Evolutionary conservation across 192 early-diverging fungal species (phyloP).

Genomic region (Cetraspora pellucida): DNA sequence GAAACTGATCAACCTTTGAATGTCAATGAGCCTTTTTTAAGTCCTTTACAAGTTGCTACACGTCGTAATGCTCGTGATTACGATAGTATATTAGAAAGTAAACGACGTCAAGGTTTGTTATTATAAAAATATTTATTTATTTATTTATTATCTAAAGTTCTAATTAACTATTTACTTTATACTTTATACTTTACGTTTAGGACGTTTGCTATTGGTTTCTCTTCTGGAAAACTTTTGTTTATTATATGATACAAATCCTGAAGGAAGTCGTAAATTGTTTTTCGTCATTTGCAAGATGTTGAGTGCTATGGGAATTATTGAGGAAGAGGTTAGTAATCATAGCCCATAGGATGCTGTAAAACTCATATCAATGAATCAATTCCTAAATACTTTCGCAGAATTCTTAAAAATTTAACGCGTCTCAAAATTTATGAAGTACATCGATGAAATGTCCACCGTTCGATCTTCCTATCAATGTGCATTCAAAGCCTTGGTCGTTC

Average conservation of each 20-base stretch:
- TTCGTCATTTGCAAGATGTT: conserved; percentile 88
- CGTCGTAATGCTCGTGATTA: conserved; percentile 25
- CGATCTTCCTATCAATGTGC: conserved; percentile 84
- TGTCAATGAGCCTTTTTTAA: neutral
- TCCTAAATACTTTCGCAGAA: neutral
- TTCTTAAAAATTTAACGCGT: neutral
- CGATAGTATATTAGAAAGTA: conserved; percentile 41
- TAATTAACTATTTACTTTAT: neutral
- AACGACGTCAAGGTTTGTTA: conserved; percentile 39
- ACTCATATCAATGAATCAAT: neutral
- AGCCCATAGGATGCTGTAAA: neutral
- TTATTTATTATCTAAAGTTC: neutral
- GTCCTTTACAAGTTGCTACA: neutral
- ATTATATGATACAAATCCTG: conserved; percentile 83
- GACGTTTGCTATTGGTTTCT: conserved; percentile 81
- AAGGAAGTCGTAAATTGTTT: conserved; percentile 84
- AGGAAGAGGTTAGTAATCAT: conserved; percentile 53
- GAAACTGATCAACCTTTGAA: neutral
- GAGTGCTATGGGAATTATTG: conserved; percentile 80
- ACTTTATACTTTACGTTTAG: conserved; percentile 27
- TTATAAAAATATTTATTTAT: neutral
- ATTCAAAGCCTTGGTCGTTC: conserved; percentile 80
- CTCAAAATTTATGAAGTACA: conserved; percentile 35
- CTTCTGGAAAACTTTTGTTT: conserved; percentile 90
- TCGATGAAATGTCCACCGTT: conserved; percentile 84